Base-by-base conservation (phyloP, 164 flowering plant species). In the Malania oleifera region DNA sequence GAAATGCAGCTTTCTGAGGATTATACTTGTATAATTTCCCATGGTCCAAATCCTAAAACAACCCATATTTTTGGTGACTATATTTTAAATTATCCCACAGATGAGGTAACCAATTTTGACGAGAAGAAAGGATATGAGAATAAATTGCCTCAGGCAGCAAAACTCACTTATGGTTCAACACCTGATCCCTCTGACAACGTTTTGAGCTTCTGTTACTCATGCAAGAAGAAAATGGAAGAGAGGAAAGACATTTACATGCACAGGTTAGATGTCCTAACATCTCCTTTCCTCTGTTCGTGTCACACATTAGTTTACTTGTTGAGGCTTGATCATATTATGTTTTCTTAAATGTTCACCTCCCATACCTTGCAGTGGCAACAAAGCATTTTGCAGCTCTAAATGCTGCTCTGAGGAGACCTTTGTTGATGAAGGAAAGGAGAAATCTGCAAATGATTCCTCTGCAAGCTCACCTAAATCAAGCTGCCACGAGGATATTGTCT, bases 1-100 rank as follows among this genome's bases (percentile, higher is more conserved):
- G 46, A 43, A 10, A 43, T 43, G 46, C 7, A 43, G 46, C 46
- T 43, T 17, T 43, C 46, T 43, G 46, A 43, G 46, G 22, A 43
- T 10, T 43, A 43, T 18, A 43, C 46, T 43, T 43, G 46, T 18
- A 18, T 43, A 2, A 43, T 18, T 18, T 43, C 46, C 46, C 46
- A 43, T 18, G 46, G 46, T 4, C 46, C 46, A 2, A 43, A 43
- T 43, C 46, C 46, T 43, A 43, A n/a, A n/a, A n/a, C n/a, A n/a
- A n/a, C n/a, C n/a, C n/a, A n/a, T n/a, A n/a, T n/a, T n/a, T n/a
- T n/a, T 10, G 46, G 22, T 4, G 46, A 43, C 9, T 43, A 22
- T 12, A 43, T 43, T 8, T n/a, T 43, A 7, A 39, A 22, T 4
- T 43, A 22, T 17, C 22, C 22, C 46, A 6, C 5, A 18, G 7